Conservation (phyloP, 2,329 filamentous ascomycete species). For the Ascochyta pisi region DNA sequence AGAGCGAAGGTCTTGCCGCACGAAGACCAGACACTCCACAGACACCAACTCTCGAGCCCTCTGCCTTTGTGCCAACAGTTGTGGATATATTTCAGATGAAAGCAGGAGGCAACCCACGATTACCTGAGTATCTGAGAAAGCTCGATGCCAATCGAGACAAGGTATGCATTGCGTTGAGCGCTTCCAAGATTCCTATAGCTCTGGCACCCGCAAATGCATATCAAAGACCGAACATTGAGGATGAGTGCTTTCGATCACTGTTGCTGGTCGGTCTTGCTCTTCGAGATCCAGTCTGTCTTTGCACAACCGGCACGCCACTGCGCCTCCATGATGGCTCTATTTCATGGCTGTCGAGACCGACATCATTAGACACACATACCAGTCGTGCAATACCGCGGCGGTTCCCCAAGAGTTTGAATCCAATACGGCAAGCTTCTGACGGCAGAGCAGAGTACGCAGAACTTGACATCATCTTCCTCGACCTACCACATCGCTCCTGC, state of each 20-base stretch:
- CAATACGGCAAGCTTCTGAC: slow-evolving; percentile 40
- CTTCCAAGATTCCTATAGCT: slow-evolving; percentile 49
- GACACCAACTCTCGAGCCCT: slow-evolving; percentile 3
- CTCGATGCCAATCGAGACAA: slow-evolving; percentile 55
- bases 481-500: slow-evolving; percentile 37
- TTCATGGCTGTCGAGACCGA: slow-evolving; percentile 44
- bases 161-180: slow-evolving; percentile 51
- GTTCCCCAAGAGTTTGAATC: slow-evolving; percentile 19
- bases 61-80: slow-evolving; percentile 30
- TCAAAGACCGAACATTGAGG: slow-evolving; percentile 44
- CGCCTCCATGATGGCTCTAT: slow-evolving; percentile 42
- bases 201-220: slow-evolving; percentile 39
- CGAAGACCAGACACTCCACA: slow-evolving; percentile 29
- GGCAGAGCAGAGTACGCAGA: slow-evolving; percentile 49
- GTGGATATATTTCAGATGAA: slow-evolving; percentile 51
- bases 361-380: slow-evolving; percentile 29
- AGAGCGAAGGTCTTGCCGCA: slow-evolving; percentile 11
- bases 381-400: slow-evolving; percentile 16
- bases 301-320: slow-evolving; percentile 44
- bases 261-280: slow-evolving; percentile 51
- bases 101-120: slow-evolving; percentile 51
- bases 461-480: slow-evolving; percentile 51
- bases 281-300: slow-evolving; percentile 51
- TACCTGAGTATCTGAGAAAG: slow-evolving; percentile 49
- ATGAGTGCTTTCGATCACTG: slow-evolving; percentile 52